A percentile compares a stretch with the other conserved stretches of the same genome.
Evolutionary conservation across 805 yeast genomes (phyloP).

Genomic region (Ogataea corticis): DNA sequence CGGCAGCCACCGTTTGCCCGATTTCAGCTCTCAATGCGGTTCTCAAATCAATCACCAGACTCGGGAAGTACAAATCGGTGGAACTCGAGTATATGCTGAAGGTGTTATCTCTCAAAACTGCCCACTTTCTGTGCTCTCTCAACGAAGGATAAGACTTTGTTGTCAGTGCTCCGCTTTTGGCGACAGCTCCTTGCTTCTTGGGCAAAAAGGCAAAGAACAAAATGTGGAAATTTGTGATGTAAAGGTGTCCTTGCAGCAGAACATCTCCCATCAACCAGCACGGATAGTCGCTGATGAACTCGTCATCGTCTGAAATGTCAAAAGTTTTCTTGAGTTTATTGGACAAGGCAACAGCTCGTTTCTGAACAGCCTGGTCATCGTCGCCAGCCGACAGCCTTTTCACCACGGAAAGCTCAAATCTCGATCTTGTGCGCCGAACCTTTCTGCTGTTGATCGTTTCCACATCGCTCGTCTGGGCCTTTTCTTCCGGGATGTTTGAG

Average conservation of each 20-base stretch:
- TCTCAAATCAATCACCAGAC: conserved; percentile 68
- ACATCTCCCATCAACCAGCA: conserved; percentile 86
- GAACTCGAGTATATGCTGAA: conserved; percentile 69
- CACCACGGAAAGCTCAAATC: conserved; percentile 37
- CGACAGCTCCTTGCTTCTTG: conserved; percentile 42
- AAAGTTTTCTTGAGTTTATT: conserved; percentile 39
- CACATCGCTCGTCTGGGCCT: conserved; percentile 3
- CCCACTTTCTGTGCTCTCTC: conserved; percentile 68
- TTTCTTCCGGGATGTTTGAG: conserved; percentile 9
- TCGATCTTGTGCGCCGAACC: conserved; percentile 20
- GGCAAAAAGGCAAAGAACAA: conserved; percentile 83
- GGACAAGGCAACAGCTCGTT: conserved; percentile 39
- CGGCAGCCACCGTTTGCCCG: conserved; percentile 16
- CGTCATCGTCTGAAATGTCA: conserved; percentile 53
- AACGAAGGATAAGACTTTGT: conserved; percentile 41
- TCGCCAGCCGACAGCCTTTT: conserved; percentile 27
- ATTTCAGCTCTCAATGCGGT: conserved; percentile 63
- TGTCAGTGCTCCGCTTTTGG: conserved; percentile 52
- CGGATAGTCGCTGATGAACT: conserved; percentile 59
- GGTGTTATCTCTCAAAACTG: conserved; percentile 66
- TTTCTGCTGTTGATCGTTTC: conserved; percentile 7
- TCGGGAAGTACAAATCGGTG: conserved; percentile 84
- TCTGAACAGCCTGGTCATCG: conserved; percentile 13
- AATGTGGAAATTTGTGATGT: conserved; percentile 63
- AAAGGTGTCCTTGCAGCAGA: conserved; percentile 80